Evolutionary conservation across 306 rosid genomes (phyloP), one percentile per base, ranked within the genome.

Genomic region (Comarum palustre): DNA sequence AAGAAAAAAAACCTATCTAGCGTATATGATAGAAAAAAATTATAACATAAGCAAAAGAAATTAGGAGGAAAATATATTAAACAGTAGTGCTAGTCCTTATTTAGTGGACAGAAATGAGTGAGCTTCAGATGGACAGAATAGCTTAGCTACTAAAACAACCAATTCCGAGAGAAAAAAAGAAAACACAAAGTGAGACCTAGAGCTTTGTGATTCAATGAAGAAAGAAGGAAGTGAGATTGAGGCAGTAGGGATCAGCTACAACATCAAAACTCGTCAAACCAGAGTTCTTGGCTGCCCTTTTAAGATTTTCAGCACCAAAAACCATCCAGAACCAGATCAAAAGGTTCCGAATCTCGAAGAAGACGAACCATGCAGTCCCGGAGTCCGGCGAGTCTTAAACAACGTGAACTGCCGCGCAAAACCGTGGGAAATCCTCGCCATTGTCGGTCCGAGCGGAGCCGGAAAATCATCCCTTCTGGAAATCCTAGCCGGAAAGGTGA

Each of bases 371-470:
- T 62, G 72, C 73, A 61, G 31, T 32, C 68, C 67, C 14, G 86
- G 82, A 69, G 80, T 76, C 68, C 80, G 86, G 76, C 94, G 77
- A 58, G 87, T 94, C 5, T 80, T 94, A 2, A 85, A 84, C 74
- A 87, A 83, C 52, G 94, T 91, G 66, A 78, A 62, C 77, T 89
- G 84, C 83, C 46, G 48, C 2, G 96, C 92, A 14, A 89, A 82
- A 70, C 89, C 97, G 39, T 83, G 88, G 89, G 96, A 94, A 72
- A 87, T 94, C 77, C 84, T 89, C 1, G 97, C 98, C 80, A 89
- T 94, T 70, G 92, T 94, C 11, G 98, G 98, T 52, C 97, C 97
- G 25, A 94, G 97, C 45, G 98, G 98, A 17, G 94, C 98, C 62
- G 97, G 98, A 36, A 94, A 94, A 57, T 94, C 97, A 5, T 87